Evolutionary conservation across 164 flowering plant species (phyloP), one percentile per base, ranked within the genome.

Genomic region (Dillenia turbinata): DNA sequence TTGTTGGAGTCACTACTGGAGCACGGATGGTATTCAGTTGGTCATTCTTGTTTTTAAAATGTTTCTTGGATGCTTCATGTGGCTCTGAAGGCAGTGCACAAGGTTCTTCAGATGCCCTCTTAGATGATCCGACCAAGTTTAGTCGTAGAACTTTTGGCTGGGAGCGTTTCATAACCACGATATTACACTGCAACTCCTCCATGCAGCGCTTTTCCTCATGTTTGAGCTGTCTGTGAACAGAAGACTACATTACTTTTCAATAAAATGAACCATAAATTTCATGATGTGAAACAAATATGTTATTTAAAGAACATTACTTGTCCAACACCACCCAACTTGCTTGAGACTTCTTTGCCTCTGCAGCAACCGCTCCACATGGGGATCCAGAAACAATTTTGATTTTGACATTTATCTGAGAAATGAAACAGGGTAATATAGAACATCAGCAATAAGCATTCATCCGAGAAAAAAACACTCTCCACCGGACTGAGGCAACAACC

Each of bases 251-350:
- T 33, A 33, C 40, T 33, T 33, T 33, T 33, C 40, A 33, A 33
- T 33, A 33, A 19, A 33, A 33, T 33, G 40, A 33, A 33, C 7
- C 40, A 33, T 5, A 33, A 33, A 33, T 33, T 33, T 5, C 40
- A 33, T 33, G 7, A 7, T 33, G 40, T 6, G 6, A 33, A 33
- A 33, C 0, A 0, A 33, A 33, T 33, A 33, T 33, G 40, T 33
- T 33, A 33, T 4, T 33, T 33, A 33, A 33, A 33, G 40, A 33
- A 33, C 40, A 55, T 83, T 90, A 94, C 98, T 84, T 91, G 87
- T 94, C 98, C 66, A 94, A 65, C 56, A 94, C 86, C 59, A 94
- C 98, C 98, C 98, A 94, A 67, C 61, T 81, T 47, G 95, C 95
- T 70, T 86, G 84, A 59, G 75, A 77, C 73, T 59, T 82, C 74